Evolutionary conservation across 441 rosid genomes (phyloP), one percentile per base, ranked within the genome.

Genomic region (Erysimum cheiri): DNA sequence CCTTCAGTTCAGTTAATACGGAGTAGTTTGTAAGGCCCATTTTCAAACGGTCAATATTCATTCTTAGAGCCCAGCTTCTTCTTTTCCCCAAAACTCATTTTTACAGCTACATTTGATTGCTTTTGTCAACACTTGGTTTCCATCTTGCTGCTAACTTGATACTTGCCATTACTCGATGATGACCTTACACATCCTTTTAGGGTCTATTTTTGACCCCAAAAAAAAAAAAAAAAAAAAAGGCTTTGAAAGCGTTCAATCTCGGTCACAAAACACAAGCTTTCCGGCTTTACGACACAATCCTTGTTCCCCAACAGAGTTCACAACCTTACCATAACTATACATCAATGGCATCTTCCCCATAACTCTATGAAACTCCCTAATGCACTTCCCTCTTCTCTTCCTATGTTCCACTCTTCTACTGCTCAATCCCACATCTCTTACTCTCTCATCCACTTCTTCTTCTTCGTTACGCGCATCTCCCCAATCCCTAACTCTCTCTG

Each of bases 381-480:
- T 78, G 53, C 98, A 94, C 0, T 78, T 73, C 5, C 98, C 96
- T 77, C 98, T 83, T 69, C 87, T 85, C 88, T 88, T 91, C 83
- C 96, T 83, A 35, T 91, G 98, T 78, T 89, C 90, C 39, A 55
- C 64, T 78, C 75, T 80, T 80, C 97, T 78, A 49, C 89, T 86
- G 46, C 98, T 93, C 81, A 93, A 39, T 29, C 98, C 98, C 64
- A 62, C 97, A 33, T 80, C 82, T 33, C 80, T 84, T 24, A 87
- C 78, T 28, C 80, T 75, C 39, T 74, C 70, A 69, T 69, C 62
- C 15, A 28, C 41, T 1, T 17, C 40, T 7, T 43, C 24, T 37
- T 65, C 72, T 77, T 87, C 88, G 1, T 94, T 91, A 50, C 97
- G 84, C 0, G 96, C 81, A 77, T 94, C 98, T 69, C 97, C 98